Base-by-base conservation (phyloP, 2,329 filamentous ascomycete species). In the Fusarium illudens region DNA sequence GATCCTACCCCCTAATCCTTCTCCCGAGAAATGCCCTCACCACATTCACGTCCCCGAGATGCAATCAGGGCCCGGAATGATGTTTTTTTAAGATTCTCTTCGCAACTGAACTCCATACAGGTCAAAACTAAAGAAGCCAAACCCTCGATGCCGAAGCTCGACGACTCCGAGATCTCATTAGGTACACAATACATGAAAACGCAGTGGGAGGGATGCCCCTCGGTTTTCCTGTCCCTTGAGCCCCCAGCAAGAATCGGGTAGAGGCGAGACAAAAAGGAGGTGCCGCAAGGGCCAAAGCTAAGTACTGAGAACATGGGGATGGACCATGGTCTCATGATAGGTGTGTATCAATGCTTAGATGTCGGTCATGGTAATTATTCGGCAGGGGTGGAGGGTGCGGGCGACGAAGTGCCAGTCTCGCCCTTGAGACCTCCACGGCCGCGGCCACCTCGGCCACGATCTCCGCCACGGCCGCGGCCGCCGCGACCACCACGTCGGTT, bases 381-480 rank as follows among this genome's bases (percentile, higher is more conserved):
- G 64, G 84, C 77, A 56, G 84, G 81, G 65, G 86, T 81, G 48
- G 85, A 82, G n/a, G 84, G 78, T 36, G 86, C 86, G 13, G 86
- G 83, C 27, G 87, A 87, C 30, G 83, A 82, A 52, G 81, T 82
- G 64, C 83, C 84, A 25, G 83, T 84, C 49, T 89, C 86, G 58
- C 87, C 88, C 80, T 88, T 90, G 20, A 83, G 82, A 33, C 86
- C 86, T 59, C 87, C 84, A 58, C 83, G 79, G 36, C 87, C 86
- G 53, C 87, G 83, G 11, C 85, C 84, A 30, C 87, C 84, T 52
- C 86, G 81, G 29, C 87, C 84, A 36, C 89, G 84, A 57, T 88
- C 84, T 63, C 84, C 82, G 49, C 88, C 87, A 48, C 89, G 86
- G 33, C 87, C 84, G 12, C 87, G 82, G 30, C 82, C 83, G 15